Percentiles rank a stretch among this genome's conserved stretches.
These are phyloP conservation scores for Candida wancherniae DNA, from an alignment of 805 yeast species.

Conservation along the genomic window DNA sequence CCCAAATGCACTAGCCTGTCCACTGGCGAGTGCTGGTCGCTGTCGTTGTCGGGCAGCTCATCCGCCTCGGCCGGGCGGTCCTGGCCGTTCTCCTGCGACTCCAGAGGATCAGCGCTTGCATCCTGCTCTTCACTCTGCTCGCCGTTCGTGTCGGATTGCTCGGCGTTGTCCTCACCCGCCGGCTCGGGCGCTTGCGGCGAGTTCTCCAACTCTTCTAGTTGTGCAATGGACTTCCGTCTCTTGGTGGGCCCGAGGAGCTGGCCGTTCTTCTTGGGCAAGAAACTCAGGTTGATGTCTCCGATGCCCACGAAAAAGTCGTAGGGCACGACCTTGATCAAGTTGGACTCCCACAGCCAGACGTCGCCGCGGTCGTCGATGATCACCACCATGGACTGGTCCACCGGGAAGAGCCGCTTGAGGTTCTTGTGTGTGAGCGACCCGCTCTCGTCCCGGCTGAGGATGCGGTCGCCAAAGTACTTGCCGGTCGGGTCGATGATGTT, in stretches of 20 bases:
- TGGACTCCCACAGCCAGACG: conserved; percentile 97
- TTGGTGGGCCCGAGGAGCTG: conserved; percentile 58
- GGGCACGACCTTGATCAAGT: conserved; percentile 87
- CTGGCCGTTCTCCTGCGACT: too few relatives aligned
- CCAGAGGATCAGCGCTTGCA: too few relatives aligned
- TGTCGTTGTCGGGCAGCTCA: conserved; percentile 1
- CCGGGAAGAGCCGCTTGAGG: conserved; percentile 83
- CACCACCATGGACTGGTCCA: conserved; percentile 93
- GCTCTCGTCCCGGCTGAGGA: conserved; percentile 89
- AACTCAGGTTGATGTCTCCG: conserved; percentile 93
- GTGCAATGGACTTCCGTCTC: conserved; percentile 52
- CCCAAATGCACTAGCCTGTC: conserved; percentile 45
- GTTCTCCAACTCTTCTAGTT: conserved; percentile 42
- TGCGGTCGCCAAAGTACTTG: conserved; percentile 81
- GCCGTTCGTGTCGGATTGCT: background rate
- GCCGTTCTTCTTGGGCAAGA: conserved; percentile 74
- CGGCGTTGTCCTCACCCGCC: background rate
- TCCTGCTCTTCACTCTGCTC: too few relatives aligned
- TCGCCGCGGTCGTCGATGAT: conserved; percentile 97
- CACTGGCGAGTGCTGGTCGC: conserved; percentile 41
- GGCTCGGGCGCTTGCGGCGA: too few relatives aligned
- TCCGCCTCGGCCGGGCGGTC: too few relatives aligned
- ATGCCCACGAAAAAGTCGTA: conserved; percentile 95
- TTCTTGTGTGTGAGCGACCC: conserved; percentile 90
- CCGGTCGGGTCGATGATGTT: conserved; percentile 89